A percentile compares a stretch with the other conserved stretches of the same genome.
Evolutionary conservation across 2,329 filamentous ascomycete genomes (phyloP).

Genomic region (Xylariaceae sp.): DNA sequence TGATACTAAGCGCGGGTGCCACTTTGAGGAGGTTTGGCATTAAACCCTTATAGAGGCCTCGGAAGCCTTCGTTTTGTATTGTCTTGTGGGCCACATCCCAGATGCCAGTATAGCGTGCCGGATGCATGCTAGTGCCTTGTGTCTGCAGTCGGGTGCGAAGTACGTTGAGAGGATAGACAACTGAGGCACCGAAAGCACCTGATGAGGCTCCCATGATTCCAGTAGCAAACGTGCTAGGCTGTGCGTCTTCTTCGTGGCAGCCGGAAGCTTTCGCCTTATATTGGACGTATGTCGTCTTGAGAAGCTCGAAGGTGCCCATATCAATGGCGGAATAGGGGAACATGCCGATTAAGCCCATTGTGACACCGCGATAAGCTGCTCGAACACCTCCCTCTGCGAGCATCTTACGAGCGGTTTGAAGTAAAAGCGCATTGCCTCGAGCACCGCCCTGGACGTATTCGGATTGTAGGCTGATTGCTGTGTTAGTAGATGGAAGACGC

Average conservation of each 20-base stretch:
- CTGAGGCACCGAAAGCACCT: slow-evolving; percentile 88
- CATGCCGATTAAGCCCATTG: slow-evolving; percentile 93
- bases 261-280: slow-evolving; percentile 73
- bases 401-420: slow-evolving; percentile 86
- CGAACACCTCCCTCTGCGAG: slow-evolving; percentile 75
- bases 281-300: slow-evolving; percentile 76
- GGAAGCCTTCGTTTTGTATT: slow-evolving; percentile 78
- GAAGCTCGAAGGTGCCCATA: slow-evolving; percentile 90
- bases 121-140: slow-evolving; percentile 92
- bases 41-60: slow-evolving; percentile 91
- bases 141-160: slow-evolving; percentile 91
- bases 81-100: slow-evolving; percentile 88
- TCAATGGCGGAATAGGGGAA: slow-evolving; percentile 98
- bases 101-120: slow-evolving; percentile 87
- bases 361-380: slow-evolving; percentile 88
- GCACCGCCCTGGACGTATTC: slow-evolving; percentile 87
- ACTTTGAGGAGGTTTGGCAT: slow-evolving; percentile 97
- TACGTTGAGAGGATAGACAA: slow-evolving; percentile 94
- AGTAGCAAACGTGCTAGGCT: slow-evolving; percentile 81
- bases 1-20: slow-evolving; percentile 92
- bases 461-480: slow-evolving; percentile 81
- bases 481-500: slow-evolving; percentile 27
- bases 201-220: slow-evolving; percentile 90
- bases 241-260: slow-evolving; percentile 83
- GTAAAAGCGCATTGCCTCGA: slow-evolving; percentile 81